Conservation (phyloP, 495 filamentous ascomycete genomes). For the Annulohypoxylon moriforme region DNA sequence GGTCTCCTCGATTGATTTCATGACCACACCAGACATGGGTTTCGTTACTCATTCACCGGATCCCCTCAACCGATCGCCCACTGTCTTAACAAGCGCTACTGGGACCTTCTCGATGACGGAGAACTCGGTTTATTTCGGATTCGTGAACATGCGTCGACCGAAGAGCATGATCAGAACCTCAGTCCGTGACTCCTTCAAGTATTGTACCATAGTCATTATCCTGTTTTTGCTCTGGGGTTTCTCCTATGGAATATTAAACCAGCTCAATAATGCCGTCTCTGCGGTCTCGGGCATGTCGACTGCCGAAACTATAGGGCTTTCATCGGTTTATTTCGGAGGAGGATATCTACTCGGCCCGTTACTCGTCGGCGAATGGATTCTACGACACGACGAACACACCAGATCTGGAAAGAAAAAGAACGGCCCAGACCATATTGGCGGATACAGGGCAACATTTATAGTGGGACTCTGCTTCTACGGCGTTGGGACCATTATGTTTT, state of each 20-base stretch:
- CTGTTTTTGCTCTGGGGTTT: conserved; percentile 92
- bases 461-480: conserved; percentile 69
- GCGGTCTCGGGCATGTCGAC: conserved; percentile 52
- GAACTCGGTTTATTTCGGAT: conserved; percentile 73
- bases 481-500: conserved; percentile 73
- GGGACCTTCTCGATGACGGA: conserved; percentile 34
- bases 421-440: conserved; percentile 46
- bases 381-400: conserved; percentile 66
- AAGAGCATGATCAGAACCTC: conserved; percentile 78
- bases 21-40: conserved; percentile 64
- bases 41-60: conserved; percentile 13
- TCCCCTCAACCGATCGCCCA: conserved; percentile 34
- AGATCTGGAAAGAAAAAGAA: conserved; percentile 42
- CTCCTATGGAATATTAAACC: conserved; percentile 82
- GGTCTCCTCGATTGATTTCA: conserved; percentile 68
- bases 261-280: conserved; percentile 71
- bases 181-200: conserved; percentile 59
- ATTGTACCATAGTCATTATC: conserved; percentile 73
- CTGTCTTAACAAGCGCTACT: conserved; percentile 32
- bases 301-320: conserved; percentile 54
- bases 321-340: conserved; percentile 57
- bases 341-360: conserved; percentile 75
- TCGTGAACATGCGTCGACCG: conserved; percentile 81
- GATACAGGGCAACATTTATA: conserved; percentile 53
- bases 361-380: conserved; percentile 72